These are phyloP conservation scores for Paecilomyces niveus DNA, from an alignment of 2,329 filamentous ascomycete genomes.

Conservation along the genomic window DNA sequence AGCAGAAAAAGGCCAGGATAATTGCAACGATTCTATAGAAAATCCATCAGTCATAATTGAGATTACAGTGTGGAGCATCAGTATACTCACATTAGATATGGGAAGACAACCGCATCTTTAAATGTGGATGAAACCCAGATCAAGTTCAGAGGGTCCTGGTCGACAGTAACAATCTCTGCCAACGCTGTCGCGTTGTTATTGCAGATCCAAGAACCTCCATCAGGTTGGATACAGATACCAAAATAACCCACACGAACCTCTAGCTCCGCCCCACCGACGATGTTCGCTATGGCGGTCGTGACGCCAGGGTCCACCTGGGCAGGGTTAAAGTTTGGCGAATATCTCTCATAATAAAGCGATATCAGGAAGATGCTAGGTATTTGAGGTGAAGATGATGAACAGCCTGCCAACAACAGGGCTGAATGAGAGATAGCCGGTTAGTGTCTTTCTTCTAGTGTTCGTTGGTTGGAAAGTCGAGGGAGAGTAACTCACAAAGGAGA, in stretches of 20 bases:
- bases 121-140: conserved; percentile 97
- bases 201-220: conserved; percentile 87
- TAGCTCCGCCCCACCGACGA: conserved; percentile 74
- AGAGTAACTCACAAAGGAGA: conserved; percentile 67
- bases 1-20: conserved; percentile 92
- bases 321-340: conserved; percentile 72
- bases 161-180: conserved; percentile 78
- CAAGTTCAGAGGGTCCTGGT: conserved; percentile 92
- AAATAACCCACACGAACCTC: conserved; percentile 96
- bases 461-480: conserved; percentile 1
- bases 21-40: conserved; percentile 79
- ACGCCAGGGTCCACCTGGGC: conserved; percentile 88
- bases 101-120: conserved; percentile 97
- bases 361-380: conserved; percentile 97
- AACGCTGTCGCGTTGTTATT: conserved; percentile 94
- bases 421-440: conserved; percentile 9
- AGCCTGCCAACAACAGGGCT: conserved; percentile 91
- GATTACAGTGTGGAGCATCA: not conserved
- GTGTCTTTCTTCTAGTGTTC: conserved; percentile 14
- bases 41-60: conserved; percentile 5
- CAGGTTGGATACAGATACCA: conserved; percentile 89
- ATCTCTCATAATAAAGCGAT: conserved; percentile 91
- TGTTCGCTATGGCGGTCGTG: conserved; percentile 77
- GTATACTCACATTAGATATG: conserved; percentile 74
- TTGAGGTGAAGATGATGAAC: conserved; percentile 89